Base-by-base conservation (phyloP, 2,329 filamentous ascomycete species). In the Orbilia javanica region DNA sequence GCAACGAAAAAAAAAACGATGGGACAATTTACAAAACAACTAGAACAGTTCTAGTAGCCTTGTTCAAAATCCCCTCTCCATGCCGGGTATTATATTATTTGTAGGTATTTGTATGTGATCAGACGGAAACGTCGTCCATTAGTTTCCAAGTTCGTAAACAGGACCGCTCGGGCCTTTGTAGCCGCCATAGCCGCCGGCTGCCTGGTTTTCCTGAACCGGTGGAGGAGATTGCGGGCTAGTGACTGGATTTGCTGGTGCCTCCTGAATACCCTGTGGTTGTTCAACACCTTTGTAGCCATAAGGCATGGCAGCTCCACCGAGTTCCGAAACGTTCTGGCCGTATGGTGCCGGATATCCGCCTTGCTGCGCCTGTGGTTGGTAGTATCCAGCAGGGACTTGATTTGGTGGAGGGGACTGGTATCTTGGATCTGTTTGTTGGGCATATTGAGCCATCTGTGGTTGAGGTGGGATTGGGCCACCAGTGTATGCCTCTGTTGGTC, bases 391-490 rank as follows among this genome's bases (percentile, higher is more conserved):
- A 31, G 71, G 63, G 5, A 22, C 44, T 60, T 67, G 29, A 2
- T 65, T 65, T 29, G 66, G 73, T 27, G 66, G 66, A 7, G 66
- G 73, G 4, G 73, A 63, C 39, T 57, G 55, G 44, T 70, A 76
- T 42, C 65, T 31, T 48, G 55, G 65, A 27, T 65, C 71, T 31
- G 18, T 13, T 5, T 25, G 20, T 50, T 48, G 57, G 7, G 20
- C n/a, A 34, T 77, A 77, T 27, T 71, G 66, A 6, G 66, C 66
- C 73, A 77, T 77, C 36, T 71, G 73, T 31, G 73, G 73, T 62
- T 77, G 73, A n/a, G 73, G 73, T 36, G 73, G 73, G 31, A 77
- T 77, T 52, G 73, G 73, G 2, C 73, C 73, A 50, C 73, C 73
- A 8, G 73, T 77, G 27, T 77, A 77, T 34, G 69, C 66, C 27